Percentiles rank a stretch among this genome's conserved stretches.
Conservation (phyloP, 768 basidiomycete genomes). For the Phaeotremella fagi region DNA sequence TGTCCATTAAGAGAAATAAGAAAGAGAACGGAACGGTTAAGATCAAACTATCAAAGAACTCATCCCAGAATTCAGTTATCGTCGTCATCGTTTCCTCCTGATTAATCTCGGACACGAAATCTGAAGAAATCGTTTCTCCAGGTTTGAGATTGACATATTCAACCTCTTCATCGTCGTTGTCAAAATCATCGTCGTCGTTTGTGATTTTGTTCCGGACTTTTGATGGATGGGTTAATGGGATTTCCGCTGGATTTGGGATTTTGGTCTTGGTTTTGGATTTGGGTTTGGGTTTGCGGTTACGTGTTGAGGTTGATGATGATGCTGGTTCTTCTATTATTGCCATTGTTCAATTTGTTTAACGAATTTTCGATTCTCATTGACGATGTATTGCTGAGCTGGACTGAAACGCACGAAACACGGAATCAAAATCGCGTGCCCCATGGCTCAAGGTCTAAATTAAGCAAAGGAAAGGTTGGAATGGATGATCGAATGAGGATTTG, state of each 20-base stretch:
- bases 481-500: too few relatives aligned
- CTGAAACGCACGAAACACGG: too few relatives aligned
- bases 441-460: too few relatives aligned
- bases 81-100: not conserved
- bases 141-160: not conserved
- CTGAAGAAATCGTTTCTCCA: too few relatives aligned
- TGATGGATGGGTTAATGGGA: not conserved
- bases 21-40: conserved; percentile 42
- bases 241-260: too few relatives aligned
- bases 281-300: not conserved
- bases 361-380: too few relatives aligned
- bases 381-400: too few relatives aligned
- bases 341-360: not conserved
- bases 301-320: not conserved
- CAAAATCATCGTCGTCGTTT: not conserved
- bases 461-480: too few relatives aligned
- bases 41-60: conserved; percentile 40
- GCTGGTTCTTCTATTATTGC: not conserved
- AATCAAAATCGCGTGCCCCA: too few relatives aligned
- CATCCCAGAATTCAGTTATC: conserved; percentile 38
- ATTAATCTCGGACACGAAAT: not conserved
- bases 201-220: not conserved
- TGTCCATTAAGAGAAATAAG: conserved; percentile 42
- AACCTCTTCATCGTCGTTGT: not conserved
- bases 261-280: not conserved